Base-by-base conservation (phyloP, 148 eudicot species). In the Amaranthus hypochondriacus region DNA sequence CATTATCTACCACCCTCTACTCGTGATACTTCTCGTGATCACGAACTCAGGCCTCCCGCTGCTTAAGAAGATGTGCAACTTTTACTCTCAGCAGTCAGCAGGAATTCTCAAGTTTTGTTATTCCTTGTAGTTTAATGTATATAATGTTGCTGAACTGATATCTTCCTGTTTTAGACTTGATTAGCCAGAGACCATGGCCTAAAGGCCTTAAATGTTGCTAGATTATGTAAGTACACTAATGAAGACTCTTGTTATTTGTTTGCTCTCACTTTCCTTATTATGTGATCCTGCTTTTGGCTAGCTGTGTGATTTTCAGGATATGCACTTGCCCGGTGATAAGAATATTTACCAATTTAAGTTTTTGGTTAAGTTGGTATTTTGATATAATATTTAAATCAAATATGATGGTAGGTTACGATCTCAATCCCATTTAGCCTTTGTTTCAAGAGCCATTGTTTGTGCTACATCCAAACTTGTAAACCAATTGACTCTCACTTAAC, bases 1-100 rank as follows among this genome's bases (percentile, higher is more conserved):
- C 97, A 91, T 68, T 94, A 91, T 70, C 72, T 91, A 48, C 91
- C 97, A 7, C 90, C 81, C 28, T 75, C 92, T 52, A 70, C 81
- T 0, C 79, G 80, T 54, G 97, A 94, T 80, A 89, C 97, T 21
- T 82, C 98, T 66, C 88, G 81, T 74, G 98, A 94, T 82, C 96
- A 84, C 62, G 86, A 84, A 51, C 97, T 94, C 81, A 88, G 98
- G 85, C 95, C 97, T 76, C 98, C 97, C 51, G 98, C 98, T 79
- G 98, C 98, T 78, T 94, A 82, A 75, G 56, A 56, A 76, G 60
- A 62, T 53, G 39, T 67, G 9, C 53, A 58, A 44, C 43, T 57
- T 76, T 47, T 63, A 68, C 44, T 69, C 74, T 47, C 28, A 46
- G 56, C 39, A 44, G 4, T 47, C 28, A 46, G 56, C 39, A 44